These are phyloP conservation scores for Coriaria nepalensis DNA, from an alignment of 306 rosid genomes.

Conservation along the genomic window DNA sequence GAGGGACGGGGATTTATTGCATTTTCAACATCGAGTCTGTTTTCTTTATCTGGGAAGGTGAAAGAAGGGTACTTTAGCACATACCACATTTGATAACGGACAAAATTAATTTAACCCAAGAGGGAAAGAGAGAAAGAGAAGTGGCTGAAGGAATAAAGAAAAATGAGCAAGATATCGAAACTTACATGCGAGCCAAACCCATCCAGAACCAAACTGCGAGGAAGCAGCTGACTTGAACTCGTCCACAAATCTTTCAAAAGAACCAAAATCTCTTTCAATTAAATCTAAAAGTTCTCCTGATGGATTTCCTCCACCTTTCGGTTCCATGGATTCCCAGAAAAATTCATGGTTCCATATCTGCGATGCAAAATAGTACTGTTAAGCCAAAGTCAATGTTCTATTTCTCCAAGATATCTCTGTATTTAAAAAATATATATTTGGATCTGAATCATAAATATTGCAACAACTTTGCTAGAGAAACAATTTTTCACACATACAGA, in stretches of 20 bases:
- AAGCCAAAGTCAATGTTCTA: too few species aligned
- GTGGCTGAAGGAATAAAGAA: conserved; percentile 7
- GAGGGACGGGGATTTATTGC: conserved; percentile 51
- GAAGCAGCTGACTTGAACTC: conserved; percentile 57
- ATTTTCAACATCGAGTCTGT: conserved; percentile 51
- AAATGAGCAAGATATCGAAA: conserved; percentile 6
- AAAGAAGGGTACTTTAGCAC: too few species aligned
- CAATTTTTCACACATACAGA: too few species aligned
- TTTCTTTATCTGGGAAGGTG: conserved; percentile 67
- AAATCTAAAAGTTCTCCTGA: conserved; percentile 68
- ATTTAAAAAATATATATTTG: too few species aligned
- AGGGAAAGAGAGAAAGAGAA: conserved; percentile 1
- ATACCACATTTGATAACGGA: too few species aligned
- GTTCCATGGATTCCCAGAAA: conserved; percentile 69
- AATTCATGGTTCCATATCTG: conserved; percentile 59
- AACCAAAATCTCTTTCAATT: conserved; percentile 79
- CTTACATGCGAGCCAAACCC: conserved; percentile 97
- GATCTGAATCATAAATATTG: too few species aligned
- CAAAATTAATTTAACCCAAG: too few species aligned
- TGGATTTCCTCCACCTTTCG: conserved; percentile 76
- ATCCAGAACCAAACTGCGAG: conserved; percentile 93
- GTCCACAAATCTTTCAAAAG: conserved; percentile 46
- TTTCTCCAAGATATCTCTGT: too few species aligned
- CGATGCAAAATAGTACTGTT: neutral
- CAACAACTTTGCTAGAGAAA: too few species aligned